phyloP scores from a whole-genome alignment of 352 stramenopile species.

The Pythium insidiosum region DNA sequence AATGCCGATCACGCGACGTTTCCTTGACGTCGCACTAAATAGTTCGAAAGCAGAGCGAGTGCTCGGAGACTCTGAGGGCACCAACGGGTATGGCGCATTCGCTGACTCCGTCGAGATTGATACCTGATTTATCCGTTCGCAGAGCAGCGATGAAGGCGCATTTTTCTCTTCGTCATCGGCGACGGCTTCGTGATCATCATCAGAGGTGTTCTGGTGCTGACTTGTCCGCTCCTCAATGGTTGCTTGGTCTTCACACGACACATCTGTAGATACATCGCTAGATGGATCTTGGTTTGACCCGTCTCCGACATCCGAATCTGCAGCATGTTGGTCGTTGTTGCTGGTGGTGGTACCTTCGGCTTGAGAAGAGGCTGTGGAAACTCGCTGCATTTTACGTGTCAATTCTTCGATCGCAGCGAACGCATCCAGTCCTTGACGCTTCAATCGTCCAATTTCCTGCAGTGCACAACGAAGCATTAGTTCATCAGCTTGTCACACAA shows the following conservation, averaged over 20 bases:
- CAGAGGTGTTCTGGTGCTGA: no score
- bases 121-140: slow-evolving; percentile 68
- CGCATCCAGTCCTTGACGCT: slow-evolving; percentile 66
- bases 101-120: slow-evolving; percentile 44
- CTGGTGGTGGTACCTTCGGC: slow-evolving; percentile 1
- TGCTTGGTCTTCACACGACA: no score
- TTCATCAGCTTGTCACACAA: no score
- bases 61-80: not conserved
- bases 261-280: no score
- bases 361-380: slow-evolving; percentile 2
- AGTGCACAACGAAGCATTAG: no score
- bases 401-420: slow-evolving; percentile 82
- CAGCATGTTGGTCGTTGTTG: no score
- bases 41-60: slow-evolving; percentile 14
- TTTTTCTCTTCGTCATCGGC: slow-evolving; percentile 13
- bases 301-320: no score
- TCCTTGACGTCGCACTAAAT: slow-evolving; percentile 15
- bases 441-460: slow-evolving; percentile 70
- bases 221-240: no score
- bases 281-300: no score
- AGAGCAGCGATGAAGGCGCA: slow-evolving; percentile 42
- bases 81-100: not conserved
- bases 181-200: slow-evolving; percentile 2
- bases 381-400: slow-evolving; percentile 71
- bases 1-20: slow-evolving; percentile 8